These are phyloP conservation scores for Colletotrichum sp. DNA, from an alignment of 2,329 filamentous ascomycete species.

Conservation along the genomic window DNA sequence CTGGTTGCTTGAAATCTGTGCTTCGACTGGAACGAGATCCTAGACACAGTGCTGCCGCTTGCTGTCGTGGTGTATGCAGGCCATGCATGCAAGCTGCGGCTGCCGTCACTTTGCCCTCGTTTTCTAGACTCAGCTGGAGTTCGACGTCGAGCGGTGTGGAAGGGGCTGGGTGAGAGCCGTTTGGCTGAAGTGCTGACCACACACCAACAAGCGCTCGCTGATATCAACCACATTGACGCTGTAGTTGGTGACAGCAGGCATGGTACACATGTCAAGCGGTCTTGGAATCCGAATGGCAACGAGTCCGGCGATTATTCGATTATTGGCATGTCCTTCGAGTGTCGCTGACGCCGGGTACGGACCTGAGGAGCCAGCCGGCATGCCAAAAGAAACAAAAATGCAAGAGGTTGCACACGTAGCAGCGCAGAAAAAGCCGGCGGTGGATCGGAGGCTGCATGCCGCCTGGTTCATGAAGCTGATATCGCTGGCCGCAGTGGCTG, in stretches of 20 bases:
- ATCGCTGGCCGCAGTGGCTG: conserved; percentile 1
- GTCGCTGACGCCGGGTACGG: background rate
- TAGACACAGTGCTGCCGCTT: background rate
- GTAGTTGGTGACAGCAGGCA: background rate
- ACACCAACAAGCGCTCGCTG: background rate
- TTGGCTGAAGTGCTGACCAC: conserved; percentile 18
- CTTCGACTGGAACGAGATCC: background rate
- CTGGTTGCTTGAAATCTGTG: conserved; percentile 1
- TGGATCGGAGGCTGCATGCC: background rate
- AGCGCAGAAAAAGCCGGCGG: background rate
- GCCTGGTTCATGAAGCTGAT: conserved; percentile 1
- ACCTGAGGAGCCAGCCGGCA: background rate
- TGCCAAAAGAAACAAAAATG: background rate
- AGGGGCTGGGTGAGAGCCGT: conserved; percentile 19
- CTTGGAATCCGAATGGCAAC: background rate
- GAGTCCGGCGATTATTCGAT: background rate
- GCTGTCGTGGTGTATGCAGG: background rate
- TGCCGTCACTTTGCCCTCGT: conserved; percentile 15
- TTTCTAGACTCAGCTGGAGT: conserved; percentile 8
- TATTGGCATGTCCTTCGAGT: background rate
- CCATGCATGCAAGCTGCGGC: conserved; percentile 16
- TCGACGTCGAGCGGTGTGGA: conserved; percentile 19
- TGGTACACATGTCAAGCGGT: background rate
- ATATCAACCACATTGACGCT: conserved; percentile 5
- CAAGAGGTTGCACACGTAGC: background rate